Evolutionary conservation across 257 asterid genomes (phyloP).

Genomic region (Solanum bulbocastanum): DNA sequence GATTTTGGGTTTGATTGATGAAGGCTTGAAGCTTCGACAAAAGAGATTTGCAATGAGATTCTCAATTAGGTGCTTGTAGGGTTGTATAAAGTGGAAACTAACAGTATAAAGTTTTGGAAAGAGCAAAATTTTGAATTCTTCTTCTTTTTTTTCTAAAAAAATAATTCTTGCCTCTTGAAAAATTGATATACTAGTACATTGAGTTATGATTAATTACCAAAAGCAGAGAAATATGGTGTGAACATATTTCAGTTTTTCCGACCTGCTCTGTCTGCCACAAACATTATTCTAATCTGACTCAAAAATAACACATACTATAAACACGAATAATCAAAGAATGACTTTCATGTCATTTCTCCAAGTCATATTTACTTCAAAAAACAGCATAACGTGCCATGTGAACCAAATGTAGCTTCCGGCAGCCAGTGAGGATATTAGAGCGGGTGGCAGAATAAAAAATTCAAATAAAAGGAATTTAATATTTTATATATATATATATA

Average conservation of each 20-base stretch:
- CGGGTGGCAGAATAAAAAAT: not conserved
- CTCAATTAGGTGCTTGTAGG: conserved; percentile 21
- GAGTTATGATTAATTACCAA: not conserved
- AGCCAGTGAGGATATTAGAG: not conserved
- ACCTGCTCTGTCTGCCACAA: not conserved
- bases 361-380: not conserved
- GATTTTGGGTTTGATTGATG: conserved; percentile 3
- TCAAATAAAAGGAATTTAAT: not conserved
- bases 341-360: not conserved
- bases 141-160: not conserved
- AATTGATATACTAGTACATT: not conserved
- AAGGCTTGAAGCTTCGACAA: conserved; percentile 3
- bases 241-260: not conserved
- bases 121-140: conserved; percentile 5
- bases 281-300: not conserved
- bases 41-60: conserved; percentile 13
- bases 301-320: not conserved
- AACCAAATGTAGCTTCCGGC: not conserved
- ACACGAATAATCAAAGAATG: not conserved
- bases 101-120: conserved; percentile 29
- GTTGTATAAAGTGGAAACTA: conserved; percentile 50
- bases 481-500: not conserved
- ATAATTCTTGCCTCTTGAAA: not conserved
- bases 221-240: not conserved
- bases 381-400: not conserved